Base-by-base conservation (phyloP, 2,329 filamentous ascomycete genomes). In the Ascomycota sp. region DNA sequence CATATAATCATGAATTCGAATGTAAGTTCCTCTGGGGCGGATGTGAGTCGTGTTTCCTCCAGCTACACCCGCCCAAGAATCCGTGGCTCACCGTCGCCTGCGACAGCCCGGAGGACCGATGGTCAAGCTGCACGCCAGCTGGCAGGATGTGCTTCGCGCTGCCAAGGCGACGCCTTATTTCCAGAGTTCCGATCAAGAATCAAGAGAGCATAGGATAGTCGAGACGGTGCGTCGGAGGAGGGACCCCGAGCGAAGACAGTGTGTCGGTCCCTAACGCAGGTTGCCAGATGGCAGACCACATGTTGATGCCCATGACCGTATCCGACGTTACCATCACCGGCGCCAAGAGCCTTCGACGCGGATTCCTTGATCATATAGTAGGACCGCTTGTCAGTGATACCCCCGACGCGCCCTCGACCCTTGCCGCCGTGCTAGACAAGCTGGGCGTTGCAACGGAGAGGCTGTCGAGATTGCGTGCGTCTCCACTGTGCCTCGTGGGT, bases 251-350 rank as follows among this genome's bases (percentile, higher is more conserved):
- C 12, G 8, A n/a, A 12, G 7, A 25, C 15, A 19, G 10, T 12
- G 29, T 20, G 19, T 10, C 4, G 20, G 5, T 26, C 13, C 15
- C 38, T 50, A 34, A 51, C 30, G n/a, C 4, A n/a, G 27, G 27
- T 20, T 4, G 15, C 26, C 7, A 55, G 52, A 46, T 55, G 38
- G 40, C 72, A 40, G 69, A 78, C 53, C 92, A 95, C 51, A 75
- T 77, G 39, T 80, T 80, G 26, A 69, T 89, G 33, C 86, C 89
- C 25, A 80, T 89, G 43, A 81, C 82, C 10, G 75, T 98, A 48
- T 80, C 80, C 42, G 79, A 81, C 27, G 69, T 98, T 46, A 72
- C 78, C 42, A 63, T 98, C 35, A 69, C 91, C 36, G 79, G 83
- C 46, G 82, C 81, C 27, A 65, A 67, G 35, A 74, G 89, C 47